phyloP scores from a whole-genome alignment of 2,329 filamentous ascomycete genomes.

The Ceratocystis colombiana region DNA sequence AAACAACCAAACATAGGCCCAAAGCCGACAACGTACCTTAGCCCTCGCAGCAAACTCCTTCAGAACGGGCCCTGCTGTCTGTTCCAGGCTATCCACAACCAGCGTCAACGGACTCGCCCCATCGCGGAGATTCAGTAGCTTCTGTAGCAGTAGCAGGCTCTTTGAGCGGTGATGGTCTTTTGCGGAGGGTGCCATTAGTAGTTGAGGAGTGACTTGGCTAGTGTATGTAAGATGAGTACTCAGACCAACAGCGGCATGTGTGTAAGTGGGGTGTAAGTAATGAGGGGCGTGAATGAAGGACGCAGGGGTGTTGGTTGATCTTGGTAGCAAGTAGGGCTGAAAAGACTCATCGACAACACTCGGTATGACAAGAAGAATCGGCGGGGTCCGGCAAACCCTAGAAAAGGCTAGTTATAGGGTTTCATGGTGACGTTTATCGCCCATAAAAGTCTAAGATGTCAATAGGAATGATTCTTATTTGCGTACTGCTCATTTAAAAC shows the following conservation, averaged over 20 bases:
- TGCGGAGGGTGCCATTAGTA: slow-evolving; percentile 45
- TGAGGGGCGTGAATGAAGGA: neutral
- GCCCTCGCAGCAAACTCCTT: slow-evolving; percentile 66
- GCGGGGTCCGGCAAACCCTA: neutral
- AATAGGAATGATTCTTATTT: too few relatives aligned
- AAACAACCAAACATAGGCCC: neutral
- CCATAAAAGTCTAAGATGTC: too few relatives aligned
- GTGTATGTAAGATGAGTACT: neutral
- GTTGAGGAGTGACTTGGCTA: too few relatives aligned
- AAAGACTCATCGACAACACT: neutral
- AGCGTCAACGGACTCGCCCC: slow-evolving; percentile 78
- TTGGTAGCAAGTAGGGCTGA: neutral
- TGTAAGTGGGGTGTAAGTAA: neutral
- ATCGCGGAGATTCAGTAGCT: slow-evolving; percentile 67
- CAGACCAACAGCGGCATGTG: neutral
- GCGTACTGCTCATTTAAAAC: too few relatives aligned
- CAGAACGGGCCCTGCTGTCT: slow-evolving; percentile 60
- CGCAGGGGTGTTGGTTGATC: neutral
- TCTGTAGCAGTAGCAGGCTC: slow-evolving; percentile 72
- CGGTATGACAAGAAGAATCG: slow-evolving; percentile 1
- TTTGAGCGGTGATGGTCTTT: slow-evolving; percentile 66
- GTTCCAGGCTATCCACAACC: slow-evolving; percentile 74
- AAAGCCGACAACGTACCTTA: slow-evolving; percentile 43
- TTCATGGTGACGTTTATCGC: neutral
- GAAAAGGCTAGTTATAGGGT: neutral